Evolutionary conservation across 2,329 filamentous ascomycete species (phyloP), one percentile per base, ranked within the genome.

Genomic region (Sporothrix mexicana): DNA sequence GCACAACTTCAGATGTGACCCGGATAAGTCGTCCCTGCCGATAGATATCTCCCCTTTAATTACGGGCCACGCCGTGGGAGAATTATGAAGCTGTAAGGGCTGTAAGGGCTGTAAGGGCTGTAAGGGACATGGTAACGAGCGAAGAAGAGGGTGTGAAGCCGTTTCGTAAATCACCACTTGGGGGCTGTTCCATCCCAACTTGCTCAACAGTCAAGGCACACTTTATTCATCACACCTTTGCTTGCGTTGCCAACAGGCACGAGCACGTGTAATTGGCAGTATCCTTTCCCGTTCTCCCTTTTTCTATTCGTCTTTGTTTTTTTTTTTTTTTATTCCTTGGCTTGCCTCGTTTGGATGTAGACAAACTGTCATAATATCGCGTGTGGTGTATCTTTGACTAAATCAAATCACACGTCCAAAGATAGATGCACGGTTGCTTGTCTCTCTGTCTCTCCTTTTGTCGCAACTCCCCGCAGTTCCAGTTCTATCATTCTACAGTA

Each of bases 111-210:
- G 30, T 36, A 36, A 2, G 3, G 30, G 30, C 30, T 36, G 30
- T 36, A 23, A 45, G n/a, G 36, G 41, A 66, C 30, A 36, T 20
- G 10, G 23, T 12, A 55, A 25, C 13, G 51, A 20, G 12, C 20
- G 20, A 13, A 66, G 12, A 66, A 47, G 61, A 66, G 61, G 61
- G 61, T 66, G 61, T 66, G 41, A 45, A 66, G 41, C 61, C 41
- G 61, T 66, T 66, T 47, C 61, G 61, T 47, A 25, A 66, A 25
- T 66, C 61, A 47, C 43, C n/a, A 12, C n/a, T 47, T 66, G 61
- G 59, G 59, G 59, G 41, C 61, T 12, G 43, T 20, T 13, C 4
- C 61, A 25, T 47, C 41, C 47, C 61, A 12, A 25, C 23, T 17
- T 17, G 13, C 23, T 4, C 30, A 9, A 20, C 36, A 45, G 36